Conservation (phyloP, 2,329 filamentous ascomycete genomes). For the Furcasterigmium sp. region DNA sequence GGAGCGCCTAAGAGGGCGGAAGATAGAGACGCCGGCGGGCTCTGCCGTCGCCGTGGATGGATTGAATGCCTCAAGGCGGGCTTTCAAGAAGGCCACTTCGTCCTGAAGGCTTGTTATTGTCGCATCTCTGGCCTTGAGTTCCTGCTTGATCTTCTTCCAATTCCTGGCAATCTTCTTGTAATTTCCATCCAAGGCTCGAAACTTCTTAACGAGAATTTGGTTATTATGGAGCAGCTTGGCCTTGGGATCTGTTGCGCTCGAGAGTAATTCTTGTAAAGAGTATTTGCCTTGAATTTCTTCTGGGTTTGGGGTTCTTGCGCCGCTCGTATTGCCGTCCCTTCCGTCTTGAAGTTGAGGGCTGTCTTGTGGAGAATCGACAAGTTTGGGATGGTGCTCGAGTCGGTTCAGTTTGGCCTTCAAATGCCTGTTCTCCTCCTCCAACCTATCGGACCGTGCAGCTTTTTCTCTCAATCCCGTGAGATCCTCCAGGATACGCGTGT, state of each 20-base stretch:
- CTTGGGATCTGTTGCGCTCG: neutral
- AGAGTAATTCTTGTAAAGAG: neutral
- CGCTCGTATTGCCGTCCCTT: neutral
- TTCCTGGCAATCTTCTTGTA: neutral
- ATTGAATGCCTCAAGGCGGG: too few species aligned
- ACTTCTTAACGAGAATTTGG: neutral
- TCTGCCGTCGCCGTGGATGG: too few species aligned
- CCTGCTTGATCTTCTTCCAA: neutral
- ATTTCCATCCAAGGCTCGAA: neutral
- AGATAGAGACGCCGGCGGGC: too few species aligned
- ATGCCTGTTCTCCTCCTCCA: constrained; percentile 36
- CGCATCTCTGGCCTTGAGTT: neutral
- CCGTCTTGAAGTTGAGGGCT: constrained; percentile 16
- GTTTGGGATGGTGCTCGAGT: constrained; percentile 15
- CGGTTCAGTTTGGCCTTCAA: constrained; percentile 31
- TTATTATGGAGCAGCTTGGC: neutral
- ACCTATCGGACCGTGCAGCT: constrained; percentile 23
- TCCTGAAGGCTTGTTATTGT: neutral
- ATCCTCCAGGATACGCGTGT: constrained; percentile 18
- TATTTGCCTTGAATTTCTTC: neutral
- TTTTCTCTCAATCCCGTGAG: constrained; percentile 24
- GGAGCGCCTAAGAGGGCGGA: too few species aligned
- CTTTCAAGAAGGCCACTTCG: too few species aligned
- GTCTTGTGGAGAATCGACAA: constrained; percentile 1
- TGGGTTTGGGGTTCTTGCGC: neutral